phyloP scores from a whole-genome alignment of 805 yeast species.

The Cyberlindnera sargentensis region DNA sequence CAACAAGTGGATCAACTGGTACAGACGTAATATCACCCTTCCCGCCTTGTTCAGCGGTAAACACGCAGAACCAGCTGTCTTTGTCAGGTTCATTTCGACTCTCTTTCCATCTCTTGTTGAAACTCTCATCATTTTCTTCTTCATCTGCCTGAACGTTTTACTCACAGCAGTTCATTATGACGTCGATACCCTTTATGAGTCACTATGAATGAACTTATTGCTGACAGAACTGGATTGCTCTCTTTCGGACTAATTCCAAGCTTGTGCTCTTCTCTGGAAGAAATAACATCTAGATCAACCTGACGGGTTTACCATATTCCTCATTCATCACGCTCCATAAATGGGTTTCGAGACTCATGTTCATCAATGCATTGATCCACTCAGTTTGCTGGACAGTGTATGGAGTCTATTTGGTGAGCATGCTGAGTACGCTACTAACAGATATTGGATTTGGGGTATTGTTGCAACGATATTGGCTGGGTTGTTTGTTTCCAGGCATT shows the following conservation, averaged over 20 bases:
- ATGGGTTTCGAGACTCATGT: conserved; percentile 45
- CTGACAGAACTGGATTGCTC: conserved; percentile 19
- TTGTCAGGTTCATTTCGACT: conserved; percentile 6
- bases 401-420: conserved; percentile 2
- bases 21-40: conserved; percentile 13
- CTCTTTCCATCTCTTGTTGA: conserved; percentile 20
- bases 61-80: conserved; percentile 5
- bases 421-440: conserved; percentile 3
- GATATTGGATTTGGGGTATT: conserved; percentile 31
- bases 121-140: conserved; percentile 28
- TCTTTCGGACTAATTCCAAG: conserved; percentile 39
- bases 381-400: conserved; percentile 13
- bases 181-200: neutral
- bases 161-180: conserved; percentile 10
- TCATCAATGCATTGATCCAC: conserved; percentile 18
- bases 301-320: conserved; percentile 60
- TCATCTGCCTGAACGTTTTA: conserved; percentile 21
- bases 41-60: conserved; percentile 17
- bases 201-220: conserved; percentile 4
- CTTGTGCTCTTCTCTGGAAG: conserved; percentile 61
- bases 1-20: conserved; percentile 11
- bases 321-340: conserved; percentile 62
- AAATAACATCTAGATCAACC: conserved; percentile 52
- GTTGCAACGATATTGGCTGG: conserved; percentile 39
- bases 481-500: conserved; percentile 42